Percentiles rank a stretch among this genome's conserved stretches.
Conservation (phyloP, 805 yeast species). For the Pichia membranifaciens region DNA sequence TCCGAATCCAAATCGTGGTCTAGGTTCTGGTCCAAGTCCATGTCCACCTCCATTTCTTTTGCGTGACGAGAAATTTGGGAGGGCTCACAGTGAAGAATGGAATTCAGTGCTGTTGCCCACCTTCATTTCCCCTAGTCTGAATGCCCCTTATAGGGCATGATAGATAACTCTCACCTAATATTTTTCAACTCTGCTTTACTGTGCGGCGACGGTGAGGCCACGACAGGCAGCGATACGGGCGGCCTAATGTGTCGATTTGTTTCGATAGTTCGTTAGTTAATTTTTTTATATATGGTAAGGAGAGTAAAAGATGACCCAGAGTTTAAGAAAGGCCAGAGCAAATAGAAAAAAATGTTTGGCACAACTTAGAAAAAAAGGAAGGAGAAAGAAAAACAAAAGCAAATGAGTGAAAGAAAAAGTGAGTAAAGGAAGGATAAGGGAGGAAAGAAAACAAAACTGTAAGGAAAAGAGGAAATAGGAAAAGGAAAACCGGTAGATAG, state of each 20-base stretch:
- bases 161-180: too few species aligned
- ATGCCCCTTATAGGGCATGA: too few species aligned
- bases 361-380: neutral
- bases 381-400: neutral
- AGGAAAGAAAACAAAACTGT: too few species aligned
- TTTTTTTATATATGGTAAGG: too few species aligned
- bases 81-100: neutral
- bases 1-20: neutral
- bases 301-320: too few species aligned
- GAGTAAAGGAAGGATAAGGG: neutral
- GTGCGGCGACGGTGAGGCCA: too few species aligned
- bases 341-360: neutral
- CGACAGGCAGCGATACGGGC: too few species aligned
- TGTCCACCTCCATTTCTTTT: slow-evolving; percentile 1
- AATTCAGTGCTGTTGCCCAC: too few species aligned
- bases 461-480: neutral
- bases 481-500: too few species aligned
- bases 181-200: too few species aligned
- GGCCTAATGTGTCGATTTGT: neutral
- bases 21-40: neutral
- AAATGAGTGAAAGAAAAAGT: neutral
- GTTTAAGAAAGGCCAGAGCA: neutral
- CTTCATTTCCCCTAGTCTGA: too few species aligned
- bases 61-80: neutral
- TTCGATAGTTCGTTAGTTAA: too few species aligned